Evolutionary conservation across 1,284 basidiomycete species (phyloP), one percentile per base, ranked within the genome.

Genomic region (Stygiomarasmius scandens): DNA sequence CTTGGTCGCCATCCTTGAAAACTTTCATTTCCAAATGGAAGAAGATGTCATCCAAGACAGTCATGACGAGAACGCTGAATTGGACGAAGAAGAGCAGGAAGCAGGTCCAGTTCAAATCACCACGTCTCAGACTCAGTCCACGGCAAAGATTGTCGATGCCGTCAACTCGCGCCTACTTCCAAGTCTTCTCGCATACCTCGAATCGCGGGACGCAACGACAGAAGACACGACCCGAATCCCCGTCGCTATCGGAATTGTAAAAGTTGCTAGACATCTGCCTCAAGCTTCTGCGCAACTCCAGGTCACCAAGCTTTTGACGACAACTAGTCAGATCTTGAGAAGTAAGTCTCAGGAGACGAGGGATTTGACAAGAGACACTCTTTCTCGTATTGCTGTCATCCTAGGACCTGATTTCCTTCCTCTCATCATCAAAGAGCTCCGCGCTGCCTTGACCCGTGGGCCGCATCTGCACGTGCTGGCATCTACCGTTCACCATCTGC

Each of bases 391-490:
- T 53, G 86, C 86, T 2, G 78, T 89, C 27, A 80, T 81, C 24
- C 76, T 97, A 4, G 95, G 94, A 0, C 83, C 91, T 0, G 70
- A 78, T 1, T 93, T 92, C 69, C 83, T 99, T 2, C 81, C 88
- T 0, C 71, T 85, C 22, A 79, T 94, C 24, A 74, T 98, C 49
- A 85, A 85, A 25, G 96, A 98, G 71, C 79, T 98, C 51, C 84
- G 92, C 19, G 85, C 81, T 1, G 92, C 95, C 0, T 83, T 99
- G 16, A 71, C 87, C 52, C 92, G 96, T 10, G 97, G 97, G 3
- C 95, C 97, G 0, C 97, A 99, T 63, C 84, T 97, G 0, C 96
- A 99, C 66, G 87, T 98, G 12, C 80, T 98, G 27, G 95, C 96
- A 0, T 93, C 90, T 61, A 89, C 90, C 0, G 82, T 85, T 0